A percentile compares a stretch with the other conserved stretches of the same genome.
Conservation (phyloP, 2,329 filamentous ascomycete genomes). For the Fusarium decemcellulare region DNA sequence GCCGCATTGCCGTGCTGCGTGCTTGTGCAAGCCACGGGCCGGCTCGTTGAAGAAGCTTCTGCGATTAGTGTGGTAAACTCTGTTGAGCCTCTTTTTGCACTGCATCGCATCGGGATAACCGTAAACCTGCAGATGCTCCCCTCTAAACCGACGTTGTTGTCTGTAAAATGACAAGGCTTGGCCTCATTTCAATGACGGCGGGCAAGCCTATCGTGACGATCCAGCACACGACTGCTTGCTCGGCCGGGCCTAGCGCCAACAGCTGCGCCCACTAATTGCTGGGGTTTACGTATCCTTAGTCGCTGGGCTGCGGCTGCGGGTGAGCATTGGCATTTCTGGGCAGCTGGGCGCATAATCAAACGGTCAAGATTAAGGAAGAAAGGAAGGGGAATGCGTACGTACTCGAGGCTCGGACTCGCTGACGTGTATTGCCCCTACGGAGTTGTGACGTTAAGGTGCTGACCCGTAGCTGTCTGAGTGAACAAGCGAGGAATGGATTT, state of each 20-base stretch:
- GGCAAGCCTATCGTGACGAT: constrained; percentile 19
- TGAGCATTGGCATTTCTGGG: constrained; percentile 29
- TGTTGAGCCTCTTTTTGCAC: background rate
- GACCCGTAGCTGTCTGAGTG: too few species aligned
- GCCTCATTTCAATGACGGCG: constrained; percentile 34
- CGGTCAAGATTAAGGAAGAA: constrained; percentile 26
- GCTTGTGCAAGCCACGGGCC: background rate
- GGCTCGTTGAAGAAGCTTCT: background rate
- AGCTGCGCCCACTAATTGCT: constrained; percentile 9
- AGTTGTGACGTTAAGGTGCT: too few species aligned
- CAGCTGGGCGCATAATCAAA: constrained; percentile 17
- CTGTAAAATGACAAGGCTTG: constrained; percentile 13
- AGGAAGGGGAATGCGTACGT: constrained; percentile 1
- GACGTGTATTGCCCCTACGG: too few species aligned
- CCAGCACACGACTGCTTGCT: constrained; percentile 36
- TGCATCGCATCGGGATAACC: background rate
- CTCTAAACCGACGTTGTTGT: background rate
- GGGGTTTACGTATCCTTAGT: constrained; percentile 16
- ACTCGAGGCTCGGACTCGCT: constrained; percentile 7
- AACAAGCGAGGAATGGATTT: too few species aligned
- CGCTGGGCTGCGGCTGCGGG: background rate
- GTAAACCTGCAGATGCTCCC: background rate
- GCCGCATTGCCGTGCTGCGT: constrained; percentile 1
- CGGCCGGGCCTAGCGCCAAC: constrained; percentile 26
- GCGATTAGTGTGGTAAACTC: constrained; percentile 2